Evolutionary conservation across 768 basidiomycete species (phyloP), one percentile per base, ranked within the genome.

Genomic region (Lentinula boryana): DNA sequence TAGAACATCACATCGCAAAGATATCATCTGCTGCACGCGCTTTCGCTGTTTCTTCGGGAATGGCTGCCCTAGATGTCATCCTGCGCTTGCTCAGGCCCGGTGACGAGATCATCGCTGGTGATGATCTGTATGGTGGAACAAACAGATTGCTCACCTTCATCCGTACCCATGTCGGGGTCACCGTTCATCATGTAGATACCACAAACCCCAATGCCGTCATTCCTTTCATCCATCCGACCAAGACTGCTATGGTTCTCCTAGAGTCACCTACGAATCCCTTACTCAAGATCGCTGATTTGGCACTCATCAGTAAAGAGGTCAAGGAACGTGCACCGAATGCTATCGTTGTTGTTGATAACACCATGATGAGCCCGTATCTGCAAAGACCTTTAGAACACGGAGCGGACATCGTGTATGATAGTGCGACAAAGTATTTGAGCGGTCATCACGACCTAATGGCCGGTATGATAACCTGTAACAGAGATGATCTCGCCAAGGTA

Each of bases 401-500:
- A 15, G 93, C 93, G 52, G 97, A 99, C 70, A 86, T 99, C 59
- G 95, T 98, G 8, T 99, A 99, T 68, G 97, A 99, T 73, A 95
- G 93, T 62, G 97, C 88, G 9, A 98, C 97, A 23, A 99, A 99
- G 71, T 98, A 98, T 73, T 81, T 99, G 50, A 94, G 91, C 60
- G 97, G 97, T 7, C 97, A 99, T 69, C 97, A 99, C 74, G 97
- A 99, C 71, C 85, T 99, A 64, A 99, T 99, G 97, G 96, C 97
- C 0, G 97, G 97, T 62, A 86, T 93, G 49, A 90, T 98, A 64
- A 88, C 86, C 31, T 97, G 95, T 76, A 91, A 95, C 75, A 79
- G 91, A 55, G 93, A 95, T 60, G 95, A 97, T 66, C 68, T 98
- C 54, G 91, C 90, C 61, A 90, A 95, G 81, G 89, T 89, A 63